A percentile compares a stretch with the other conserved stretches of the same genome.
These are phyloP conservation scores for Eurotiales sp. DNA, from an alignment of 2,329 filamentous ascomycete species.

Conservation along the genomic window DNA sequence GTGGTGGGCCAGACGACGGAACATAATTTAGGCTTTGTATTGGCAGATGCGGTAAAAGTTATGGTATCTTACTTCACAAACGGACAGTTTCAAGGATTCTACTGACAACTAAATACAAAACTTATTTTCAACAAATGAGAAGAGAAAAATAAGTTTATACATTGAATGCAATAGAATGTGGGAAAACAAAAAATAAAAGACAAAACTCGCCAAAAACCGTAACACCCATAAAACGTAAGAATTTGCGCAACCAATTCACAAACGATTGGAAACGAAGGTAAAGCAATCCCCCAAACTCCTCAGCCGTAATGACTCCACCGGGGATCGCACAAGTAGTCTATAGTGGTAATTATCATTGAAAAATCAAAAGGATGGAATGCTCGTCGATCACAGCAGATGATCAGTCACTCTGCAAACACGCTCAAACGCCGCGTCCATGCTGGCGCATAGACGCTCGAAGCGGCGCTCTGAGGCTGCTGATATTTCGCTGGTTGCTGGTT, in stretches of 20 bases:
- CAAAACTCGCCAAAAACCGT: background rate
- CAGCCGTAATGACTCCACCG: background rate
- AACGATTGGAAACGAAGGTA: background rate
- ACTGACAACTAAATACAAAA: background rate
- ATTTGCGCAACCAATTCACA: background rate
- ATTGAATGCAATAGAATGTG: background rate
- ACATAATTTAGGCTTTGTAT: too few species aligned
- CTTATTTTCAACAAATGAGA: background rate
- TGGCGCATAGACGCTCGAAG: conserved; percentile 36
- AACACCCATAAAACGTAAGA: background rate
- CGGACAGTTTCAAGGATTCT: background rate
- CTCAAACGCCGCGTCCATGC: conserved; percentile 41
- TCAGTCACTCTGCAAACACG: conserved; percentile 39
- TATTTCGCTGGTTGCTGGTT: conserved; percentile 21
- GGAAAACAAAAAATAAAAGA: background rate
- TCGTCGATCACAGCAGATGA: conserved; percentile 27
- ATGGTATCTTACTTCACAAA: background rate
- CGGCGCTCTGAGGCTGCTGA: conserved; percentile 26
- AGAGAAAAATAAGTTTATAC: too few species aligned
- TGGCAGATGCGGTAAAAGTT: too few species aligned
- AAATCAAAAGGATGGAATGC: background rate
- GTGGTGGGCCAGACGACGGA: too few species aligned
- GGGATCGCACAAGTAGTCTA: background rate
- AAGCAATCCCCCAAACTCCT: background rate
- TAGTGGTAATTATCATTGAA: too few species aligned